phyloP scores from a whole-genome alignment of 1,139 yeast genomes.

The Blastobotrys aristatus region DNA sequence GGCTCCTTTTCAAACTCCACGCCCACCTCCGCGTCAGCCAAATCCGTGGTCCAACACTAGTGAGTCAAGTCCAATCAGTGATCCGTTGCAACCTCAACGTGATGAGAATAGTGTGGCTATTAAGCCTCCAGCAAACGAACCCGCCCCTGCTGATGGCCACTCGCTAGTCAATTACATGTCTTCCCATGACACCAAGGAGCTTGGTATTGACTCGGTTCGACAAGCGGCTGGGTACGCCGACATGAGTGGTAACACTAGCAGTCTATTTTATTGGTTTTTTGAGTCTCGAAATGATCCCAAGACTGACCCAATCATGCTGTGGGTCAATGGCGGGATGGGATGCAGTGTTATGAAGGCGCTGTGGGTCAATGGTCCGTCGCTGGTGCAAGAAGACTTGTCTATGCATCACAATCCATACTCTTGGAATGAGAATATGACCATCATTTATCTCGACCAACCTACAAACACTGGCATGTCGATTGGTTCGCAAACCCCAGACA shows the following conservation, averaged over 20 bases:
- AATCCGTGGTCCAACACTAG: too few relatives aligned
- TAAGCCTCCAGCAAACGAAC: too few relatives aligned
- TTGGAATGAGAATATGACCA: slow-evolving; percentile 66
- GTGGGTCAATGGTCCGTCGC: slow-evolving; percentile 63
- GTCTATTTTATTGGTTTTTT: slow-evolving; percentile 72
- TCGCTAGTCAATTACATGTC: too few relatives aligned
- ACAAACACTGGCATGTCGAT: slow-evolving; percentile 54
- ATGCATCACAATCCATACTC: slow-evolving; percentile 51
- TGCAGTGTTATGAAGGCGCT: slow-evolving; percentile 61
- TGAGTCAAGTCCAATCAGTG: too few relatives aligned
- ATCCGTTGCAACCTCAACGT: too few relatives aligned
- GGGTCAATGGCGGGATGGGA: slow-evolving; percentile 75
- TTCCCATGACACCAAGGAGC: neutral
- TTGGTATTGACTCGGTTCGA: slow-evolving; percentile 31
- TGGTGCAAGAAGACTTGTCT: slow-evolving; percentile 43
- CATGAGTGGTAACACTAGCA: slow-evolving; percentile 66
- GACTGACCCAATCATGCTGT: slow-evolving; percentile 56
- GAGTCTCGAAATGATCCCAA: slow-evolving; percentile 63
- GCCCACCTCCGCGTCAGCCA: too few relatives aligned
- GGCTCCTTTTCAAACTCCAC: too few relatives aligned
- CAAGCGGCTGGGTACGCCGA: slow-evolving; percentile 67
- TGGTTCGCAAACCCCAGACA: slow-evolving; percentile 6
- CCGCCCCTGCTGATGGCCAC: too few relatives aligned
- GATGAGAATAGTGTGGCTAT: too few relatives aligned
- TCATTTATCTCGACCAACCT: slow-evolving; percentile 69